Base-by-base conservation (phyloP, 208 protist species). In the Kentomonas sorsogonicus region DNA sequence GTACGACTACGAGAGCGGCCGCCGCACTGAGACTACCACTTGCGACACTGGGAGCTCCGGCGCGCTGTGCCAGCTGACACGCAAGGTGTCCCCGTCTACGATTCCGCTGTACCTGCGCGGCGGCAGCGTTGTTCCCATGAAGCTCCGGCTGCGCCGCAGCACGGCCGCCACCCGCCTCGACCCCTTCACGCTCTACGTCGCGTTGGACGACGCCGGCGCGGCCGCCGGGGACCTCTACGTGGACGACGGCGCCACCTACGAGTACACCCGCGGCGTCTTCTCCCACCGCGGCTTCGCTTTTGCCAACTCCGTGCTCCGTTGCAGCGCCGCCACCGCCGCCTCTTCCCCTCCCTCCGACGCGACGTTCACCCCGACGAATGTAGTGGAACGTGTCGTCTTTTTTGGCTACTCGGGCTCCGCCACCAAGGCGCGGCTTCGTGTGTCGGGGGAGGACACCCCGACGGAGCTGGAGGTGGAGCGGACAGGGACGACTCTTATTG, bases 81-180 rank as follows among this genome's bases (percentile, higher is more conserved):
- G 73, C 44, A 55, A 69, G n/a, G 89, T 93, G 1, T 72, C 87
- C 29, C 54, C 89, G 30, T 69, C 82, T 11, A 87, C 79, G n/a
- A 97, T 98, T 22, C 95, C 96, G 20, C 75, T 98, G 26, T 97
- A 95, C 59, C 57, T 98, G 36, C 72, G 91, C 15, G 96, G 91
- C 30, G 97, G 97, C 25, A 74, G 84, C 53, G 85, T 99, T 41
- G 53, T 99, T 26, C 83, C 96, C 6, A 77, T 81, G 34, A 90
- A 96, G 66, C 70, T 98, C 45, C 80, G 97, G 26, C 54, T 94
- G 3, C 82, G 97, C 40, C 82, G 96, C 56, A 89, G 65, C 39
- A 89, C 88, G 1, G 52, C 54, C 36, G 77, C 79, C 4, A 95
- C 94, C 43, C 58, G 64, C 9, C 41, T 88, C 27, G 95, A 98